Conservation (phyloP, 495 filamentous ascomycete species). For the Penicillium salamii region DNA sequence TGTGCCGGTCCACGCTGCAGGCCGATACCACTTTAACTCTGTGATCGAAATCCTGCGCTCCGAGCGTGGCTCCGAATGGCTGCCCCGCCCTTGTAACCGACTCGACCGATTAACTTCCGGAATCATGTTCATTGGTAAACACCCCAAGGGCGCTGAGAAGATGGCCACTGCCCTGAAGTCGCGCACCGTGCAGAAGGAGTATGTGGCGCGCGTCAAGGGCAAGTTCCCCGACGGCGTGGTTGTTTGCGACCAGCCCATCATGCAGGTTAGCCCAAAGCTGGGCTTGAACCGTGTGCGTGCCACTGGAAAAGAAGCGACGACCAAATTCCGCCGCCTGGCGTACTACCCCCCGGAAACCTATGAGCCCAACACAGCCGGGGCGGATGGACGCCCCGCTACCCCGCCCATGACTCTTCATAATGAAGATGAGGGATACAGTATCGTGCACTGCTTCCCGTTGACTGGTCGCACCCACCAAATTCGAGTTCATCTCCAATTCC, state of each 20-base stretch:
- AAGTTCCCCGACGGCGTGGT: slow-evolving; percentile 79
- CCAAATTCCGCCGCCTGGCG: slow-evolving; percentile 83
- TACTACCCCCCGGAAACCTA: slow-evolving; percentile 67
- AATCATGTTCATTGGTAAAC: slow-evolving; percentile 95
- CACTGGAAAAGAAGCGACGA: slow-evolving; percentile 83
- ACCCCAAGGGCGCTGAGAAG: slow-evolving; percentile 71
- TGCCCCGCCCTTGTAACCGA: slow-evolving; percentile 84
- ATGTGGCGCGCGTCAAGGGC: slow-evolving; percentile 86
- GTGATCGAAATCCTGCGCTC: slow-evolving; percentile 89
- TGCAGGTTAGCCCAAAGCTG: slow-evolving; percentile 90
- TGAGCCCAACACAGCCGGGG: slow-evolving; percentile 20
- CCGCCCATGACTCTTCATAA: slow-evolving; percentile 26
- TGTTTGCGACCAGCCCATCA: slow-evolving; percentile 88
- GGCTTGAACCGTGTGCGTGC: slow-evolving; percentile 91
- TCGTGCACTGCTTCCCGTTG: slow-evolving; percentile 89
- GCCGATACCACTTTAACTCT: slow-evolving; percentile 92
- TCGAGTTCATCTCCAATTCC: slow-evolving; percentile 88
- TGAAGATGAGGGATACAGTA: slow-evolving; percentile 73
- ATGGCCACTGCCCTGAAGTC: slow-evolving; percentile 68
- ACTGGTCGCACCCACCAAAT: slow-evolving; percentile 96
- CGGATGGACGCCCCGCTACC: slow-evolving; percentile 29
- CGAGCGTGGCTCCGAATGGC: slow-evolving; percentile 65
- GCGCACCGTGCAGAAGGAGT: slow-evolving; percentile 87
- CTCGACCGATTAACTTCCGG: slow-evolving; percentile 93
- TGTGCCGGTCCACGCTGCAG: slow-evolving; percentile 90